Conservation (phyloP, 331 rosid species). For the Malus hybrid region DNA sequence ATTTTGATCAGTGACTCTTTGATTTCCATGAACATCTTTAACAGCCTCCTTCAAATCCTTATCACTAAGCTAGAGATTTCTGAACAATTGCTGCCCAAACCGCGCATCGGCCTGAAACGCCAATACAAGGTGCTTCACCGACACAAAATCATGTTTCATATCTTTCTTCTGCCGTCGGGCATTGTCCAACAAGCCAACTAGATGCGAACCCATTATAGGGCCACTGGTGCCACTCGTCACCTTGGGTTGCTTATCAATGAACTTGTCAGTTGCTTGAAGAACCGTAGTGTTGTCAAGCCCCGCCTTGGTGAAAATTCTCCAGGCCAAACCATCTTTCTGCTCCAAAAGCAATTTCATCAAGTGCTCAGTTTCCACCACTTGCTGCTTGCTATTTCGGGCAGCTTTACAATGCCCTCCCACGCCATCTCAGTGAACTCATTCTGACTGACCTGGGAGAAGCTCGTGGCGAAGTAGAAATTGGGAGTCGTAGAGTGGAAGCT, state of each 20-base stretch:
- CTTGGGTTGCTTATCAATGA: conserved; percentile 83
- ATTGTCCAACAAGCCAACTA: conserved; percentile 49
- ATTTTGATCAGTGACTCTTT: conserved; percentile 91
- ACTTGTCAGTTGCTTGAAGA: conserved; percentile 81
- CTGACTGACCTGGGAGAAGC: conserved; percentile 54
- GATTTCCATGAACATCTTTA: conserved; percentile 80
- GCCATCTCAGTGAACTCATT: conserved; percentile 94
- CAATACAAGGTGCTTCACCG: conserved; percentile 83
- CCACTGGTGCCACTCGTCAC: conserved; percentile 78
- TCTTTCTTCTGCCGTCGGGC: conserved; percentile 62
- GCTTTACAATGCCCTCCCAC: conserved; percentile 85
- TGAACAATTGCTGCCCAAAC: conserved; percentile 81
- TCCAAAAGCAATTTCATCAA: conserved; percentile 94
- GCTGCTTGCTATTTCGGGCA: conserved; percentile 71
- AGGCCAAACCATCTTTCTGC: conserved; percentile 87
- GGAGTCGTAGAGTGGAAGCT: conserved; percentile 60
- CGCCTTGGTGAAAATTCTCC: conserved; percentile 85
- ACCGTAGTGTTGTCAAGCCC: conserved; percentile 83
- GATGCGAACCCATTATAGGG: conserved; percentile 59
- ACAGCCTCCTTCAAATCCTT: conserved; percentile 78
- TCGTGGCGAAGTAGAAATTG: conserved; percentile 29
- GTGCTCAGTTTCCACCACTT: conserved; percentile 90
- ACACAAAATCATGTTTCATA: conserved; percentile 81
- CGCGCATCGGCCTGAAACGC: conserved; percentile 62
- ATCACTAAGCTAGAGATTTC: conserved; percentile 60